Base-by-base conservation (phyloP, 2,329 filamentous ascomycete species). In the Delphinella strobiligena region DNA sequence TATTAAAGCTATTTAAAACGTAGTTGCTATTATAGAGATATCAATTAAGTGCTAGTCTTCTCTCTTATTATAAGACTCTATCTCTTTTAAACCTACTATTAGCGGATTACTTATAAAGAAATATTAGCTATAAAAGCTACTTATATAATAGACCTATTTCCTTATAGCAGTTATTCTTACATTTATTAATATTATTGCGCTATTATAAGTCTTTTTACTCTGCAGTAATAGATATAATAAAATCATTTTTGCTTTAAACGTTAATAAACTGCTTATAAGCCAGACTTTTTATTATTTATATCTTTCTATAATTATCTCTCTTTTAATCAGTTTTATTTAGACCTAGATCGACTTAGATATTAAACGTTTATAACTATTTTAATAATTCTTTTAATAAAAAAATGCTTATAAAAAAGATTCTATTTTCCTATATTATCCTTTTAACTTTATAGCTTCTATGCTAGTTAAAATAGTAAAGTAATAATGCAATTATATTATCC, bases 311-410 rank as follows among this genome's bases (percentile, higher is more conserved):
- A 59, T 77, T 0, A 37, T 76, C 0, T 67, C 73, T 0, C 67
- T 78, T 0, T 5, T 71, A 0, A 78, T 74, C 45, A 71, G 72
- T 30, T 60, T 78, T 1, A 34, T 69, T 0, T 79, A 74, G 73
- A 65, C 61, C 2, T 76, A 74, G 72, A 62, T 78, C 0, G 75
- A 80, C 37, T 51, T 79, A 0, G 72, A 80, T 27, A 58, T 65
- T 0, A 75, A 76, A 42, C 49, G 76, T 0, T 57, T 79, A 32
- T 73, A 80, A 24, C 75, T 75, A 0, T 80, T 69, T 60, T 67
- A 75, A 9, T 71, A 78, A 16, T 40, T 80, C 1, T 75, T 72
- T 0, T 67, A 63, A 8, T 11, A 47, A 0, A 47, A 51, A 0
- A 74, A 74, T 0, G 68, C 68, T 0, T 47, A 47, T 0, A 71